Percentiles rank a stretch among this genome's conserved stretches.
These are phyloP conservation scores for Trapa incisa DNA, from an alignment of 345 rosid species.

Conservation along the genomic window DNA sequence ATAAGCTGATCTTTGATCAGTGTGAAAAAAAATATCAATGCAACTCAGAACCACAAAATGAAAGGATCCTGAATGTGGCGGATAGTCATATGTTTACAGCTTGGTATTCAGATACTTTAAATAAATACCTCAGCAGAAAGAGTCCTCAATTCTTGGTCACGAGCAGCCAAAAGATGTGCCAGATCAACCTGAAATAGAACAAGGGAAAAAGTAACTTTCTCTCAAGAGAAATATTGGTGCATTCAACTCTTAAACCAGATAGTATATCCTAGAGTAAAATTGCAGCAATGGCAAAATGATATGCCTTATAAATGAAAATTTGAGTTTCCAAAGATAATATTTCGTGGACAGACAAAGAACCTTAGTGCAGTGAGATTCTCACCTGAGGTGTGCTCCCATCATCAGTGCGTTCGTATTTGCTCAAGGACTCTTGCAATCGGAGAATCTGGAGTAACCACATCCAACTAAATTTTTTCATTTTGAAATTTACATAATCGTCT, in stretches of 20 bases:
- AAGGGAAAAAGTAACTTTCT: not conserved
- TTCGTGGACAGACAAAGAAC: not conserved
- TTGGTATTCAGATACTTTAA: not conserved
- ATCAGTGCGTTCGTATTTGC: conserved; percentile 77
- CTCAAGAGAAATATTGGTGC: not conserved
- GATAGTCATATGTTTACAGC: not conserved
- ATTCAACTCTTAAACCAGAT: not conserved
- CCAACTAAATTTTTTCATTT: not conserved
- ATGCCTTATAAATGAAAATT: not conserved
- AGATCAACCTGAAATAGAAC: conserved; percentile 70
- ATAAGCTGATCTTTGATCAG: not conserved
- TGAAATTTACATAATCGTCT: too few species aligned
- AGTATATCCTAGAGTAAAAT: not conserved
- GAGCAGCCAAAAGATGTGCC: conserved; percentile 83
- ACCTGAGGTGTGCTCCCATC: conserved; percentile 95
- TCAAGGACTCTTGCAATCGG: conserved; percentile 72
- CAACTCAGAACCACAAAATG: not conserved
- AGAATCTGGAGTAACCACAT: conserved; percentile 45
- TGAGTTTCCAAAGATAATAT: not conserved
- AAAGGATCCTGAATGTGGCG: not conserved
- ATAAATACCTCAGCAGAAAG: conserved; percentile 74
- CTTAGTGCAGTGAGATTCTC: not conserved
- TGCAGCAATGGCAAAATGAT: not conserved
- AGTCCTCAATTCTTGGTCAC: conserved; percentile 87
- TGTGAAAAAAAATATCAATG: not conserved